Evolutionary conservation across 2,329 filamentous ascomycete genomes (phyloP), one percentile per base, ranked within the genome.

Genomic region (Microsporum ferrugineum): DNA sequence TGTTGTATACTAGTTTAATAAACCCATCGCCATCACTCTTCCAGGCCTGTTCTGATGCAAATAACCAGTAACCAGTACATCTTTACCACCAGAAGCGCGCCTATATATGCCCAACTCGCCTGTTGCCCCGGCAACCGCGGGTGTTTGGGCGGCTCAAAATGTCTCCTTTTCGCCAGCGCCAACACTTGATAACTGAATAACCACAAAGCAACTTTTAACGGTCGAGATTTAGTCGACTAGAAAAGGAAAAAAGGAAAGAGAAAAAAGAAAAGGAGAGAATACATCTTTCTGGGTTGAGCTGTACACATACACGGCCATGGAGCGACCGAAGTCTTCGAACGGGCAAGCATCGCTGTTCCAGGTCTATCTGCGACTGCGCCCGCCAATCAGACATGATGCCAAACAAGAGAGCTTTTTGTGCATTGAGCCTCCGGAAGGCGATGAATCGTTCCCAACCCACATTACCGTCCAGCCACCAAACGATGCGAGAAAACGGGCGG

Each of bases 361-460:
- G 75, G 92, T 97, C 61, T 96, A 89, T 71, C 81, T 97, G 45
- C 88, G 92, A 57, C 79, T 97, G 57, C 86, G 88, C 14, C 88
- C 88, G n/a, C 81, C 86, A 2, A 78, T 68, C 61, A 60, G 39
- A 45, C 12, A 59, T n/a, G 60, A 61, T 10, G 38, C 56, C 43
- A 73, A 75, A 53, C 70, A 72, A 53, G 73, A 72, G 59, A 67
- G 72, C 41, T 66, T 75, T 71, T 80, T 97, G 53, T 82, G 85
- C 5, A 88, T 96, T 58, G 91, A 96, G 71, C 71, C 79, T 17
- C 75, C 81, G 2, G 59, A 60, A 39, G 53, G 74, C 14, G 66
- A 72, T 58, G 73, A 69, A 63, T 75, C 69, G 49, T 72, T 69
- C 43, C 80, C 87, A 0, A 88, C 84, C 0, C 86, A 90, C 70